Base-by-base conservation (phyloP, 2,329 filamentous ascomycete species). In the Metarhizium sp. region DNA sequence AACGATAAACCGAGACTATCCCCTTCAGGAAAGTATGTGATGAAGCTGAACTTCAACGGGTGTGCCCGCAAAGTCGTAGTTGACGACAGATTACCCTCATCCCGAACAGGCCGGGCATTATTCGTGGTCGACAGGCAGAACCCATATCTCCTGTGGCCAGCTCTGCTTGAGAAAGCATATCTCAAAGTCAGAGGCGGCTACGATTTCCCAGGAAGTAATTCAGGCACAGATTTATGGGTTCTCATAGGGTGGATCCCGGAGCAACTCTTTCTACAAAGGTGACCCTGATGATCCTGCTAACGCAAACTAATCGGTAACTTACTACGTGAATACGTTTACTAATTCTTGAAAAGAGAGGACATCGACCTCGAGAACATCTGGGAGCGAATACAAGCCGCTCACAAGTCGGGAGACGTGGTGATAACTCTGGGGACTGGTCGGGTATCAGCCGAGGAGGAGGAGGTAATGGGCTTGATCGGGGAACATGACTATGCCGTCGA, bases 191-290 rank as follows among this genome's bases (percentile, higher is more conserved):
- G 92, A 55, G 94, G 94, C 32, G 94, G 94, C 38, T 99, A 99
- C 68, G 92, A 99, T 66, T 99, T 99, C 61, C 92, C 94, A 0
- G 94, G 94, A 7, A 97, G 94, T 65, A 97, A 97, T 68, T 97
- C 92, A 1, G 92, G 90, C 11, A 97, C 92, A 2, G 94, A 99
- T 70, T 73, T 99, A 4, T 95, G 90, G 83, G 87, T 95, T 1
- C 72, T 99, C 54, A 95, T 88, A 0, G 92, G 94, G 34, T 99
- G 94, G 94, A 91, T 99, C 51, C 94, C 94, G 0, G 92, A 99
- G 71, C 94, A 99, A 68, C 75, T 97, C 1, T 96, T 96, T 63
- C 75, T 97, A 1, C 91, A 96, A 65, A 85, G 79, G 82, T 83
- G 70, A 48, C 20, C 30, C 14, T 42, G 20, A 14, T 18, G 13